phyloP scores from a whole-genome alignment of 129 eudicot species.

The Artemisia argyi region DNA sequence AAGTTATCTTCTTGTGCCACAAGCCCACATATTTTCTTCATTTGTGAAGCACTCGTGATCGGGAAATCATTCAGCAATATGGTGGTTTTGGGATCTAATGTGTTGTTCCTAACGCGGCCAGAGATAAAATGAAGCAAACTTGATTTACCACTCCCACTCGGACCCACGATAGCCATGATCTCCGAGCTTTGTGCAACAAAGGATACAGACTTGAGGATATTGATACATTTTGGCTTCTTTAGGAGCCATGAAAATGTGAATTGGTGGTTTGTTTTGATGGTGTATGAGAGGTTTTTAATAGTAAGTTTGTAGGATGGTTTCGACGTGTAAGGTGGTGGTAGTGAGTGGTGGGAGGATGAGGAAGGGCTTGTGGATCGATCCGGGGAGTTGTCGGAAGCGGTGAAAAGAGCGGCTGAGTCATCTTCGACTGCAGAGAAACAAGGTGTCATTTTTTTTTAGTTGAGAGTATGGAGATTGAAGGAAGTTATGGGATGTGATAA shows the following conservation, averaged over 20 bases:
- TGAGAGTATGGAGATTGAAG: neutral
- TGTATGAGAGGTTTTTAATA: constrained; percentile 73
- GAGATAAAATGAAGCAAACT: constrained; percentile 71
- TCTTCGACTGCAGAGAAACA: constrained; percentile 60
- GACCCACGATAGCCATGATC: constrained; percentile 93
- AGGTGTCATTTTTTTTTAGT: constrained; percentile 52
- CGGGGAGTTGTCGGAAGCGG: constrained; percentile 53
- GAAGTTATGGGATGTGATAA: constrained; percentile 13
- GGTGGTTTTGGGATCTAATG: constrained; percentile 60
- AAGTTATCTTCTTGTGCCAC: constrained; percentile 96
- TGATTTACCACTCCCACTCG: constrained; percentile 99
- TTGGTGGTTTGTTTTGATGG: constrained; percentile 32
- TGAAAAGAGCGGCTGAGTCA: constrained; percentile 70
- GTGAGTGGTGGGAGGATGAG: constrained; percentile 67
- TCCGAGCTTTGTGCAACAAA: constrained; percentile 74
- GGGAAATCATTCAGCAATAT: constrained; percentile 54
- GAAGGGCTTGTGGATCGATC: constrained; percentile 63
- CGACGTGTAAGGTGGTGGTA: constrained; percentile 34
- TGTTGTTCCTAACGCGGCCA: constrained; percentile 58
- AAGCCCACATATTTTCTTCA: constrained; percentile 86
- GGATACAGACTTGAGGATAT: constrained; percentile 75
- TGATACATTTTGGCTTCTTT: constrained; percentile 42
- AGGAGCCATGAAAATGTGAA: constrained; percentile 25
- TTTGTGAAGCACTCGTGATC: constrained; percentile 56
- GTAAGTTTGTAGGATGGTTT: constrained; percentile 49